Evolutionary conservation across 257 asterid species (phyloP), one percentile per base, ranked within the genome.

Genomic region (Penstemon newberryi): DNA sequence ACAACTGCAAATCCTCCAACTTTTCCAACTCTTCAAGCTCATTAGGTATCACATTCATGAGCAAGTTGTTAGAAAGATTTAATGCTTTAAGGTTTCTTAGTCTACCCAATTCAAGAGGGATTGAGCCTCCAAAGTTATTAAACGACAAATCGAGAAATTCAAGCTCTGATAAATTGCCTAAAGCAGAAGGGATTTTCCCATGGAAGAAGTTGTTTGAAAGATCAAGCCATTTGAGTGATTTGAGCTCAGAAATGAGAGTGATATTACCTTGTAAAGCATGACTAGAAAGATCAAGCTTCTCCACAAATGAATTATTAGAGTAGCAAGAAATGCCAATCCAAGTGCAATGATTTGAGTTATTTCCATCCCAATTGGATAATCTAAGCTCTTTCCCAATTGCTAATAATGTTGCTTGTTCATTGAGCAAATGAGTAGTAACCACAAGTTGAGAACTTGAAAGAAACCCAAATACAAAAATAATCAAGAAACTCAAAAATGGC

Each of bases 71-170:
- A 0, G 99, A 93, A 57, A 93, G 82, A 67, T 93, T 93, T 65
- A 93, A 70, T 25, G 89, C 85, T 75, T 58, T 78, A 56, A 93
- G 85, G 63, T 68, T 80, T 56, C 70, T 72, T 19, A 93, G 88
- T 64, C 74, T 80, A 33, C 88, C 88, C 18, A 93, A 66, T 67
- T 85, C 94, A 4, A 72, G 18, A 63, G 99, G 99, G 40, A 93
- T 76, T 5, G 84, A 69, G 65, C 91, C 87, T 8, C 47, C 83
- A 69, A 93, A 88, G 61, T 70, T 80, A 57, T 93, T 93, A 75
- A 85, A 88, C 0, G 99, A 93, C 39, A 93, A 87, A 87, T 93
- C 99, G 73, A 93, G 99, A 84, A 84, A 84, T 72, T 86, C 87
- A 70, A 93, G 96, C 73, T 78, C 75, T 41, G 87, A 73, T 62